These are phyloP conservation scores for Pseudotulostoma volvatum DNA, from an alignment of 495 filamentous ascomycete genomes.

Conservation along the genomic window DNA sequence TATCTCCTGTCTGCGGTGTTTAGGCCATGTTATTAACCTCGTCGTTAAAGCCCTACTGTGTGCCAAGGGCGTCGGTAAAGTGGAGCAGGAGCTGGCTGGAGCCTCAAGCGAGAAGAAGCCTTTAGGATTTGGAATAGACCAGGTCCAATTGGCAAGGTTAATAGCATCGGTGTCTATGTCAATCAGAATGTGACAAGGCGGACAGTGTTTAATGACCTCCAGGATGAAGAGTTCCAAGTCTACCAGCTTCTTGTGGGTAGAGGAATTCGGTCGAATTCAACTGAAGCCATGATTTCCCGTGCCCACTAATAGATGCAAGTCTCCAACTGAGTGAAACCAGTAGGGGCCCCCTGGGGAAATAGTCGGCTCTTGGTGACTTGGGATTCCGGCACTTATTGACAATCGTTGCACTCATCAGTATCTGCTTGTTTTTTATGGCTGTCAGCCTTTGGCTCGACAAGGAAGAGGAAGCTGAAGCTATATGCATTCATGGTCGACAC, in stretches of 20 bases:
- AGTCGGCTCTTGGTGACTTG: too few species aligned
- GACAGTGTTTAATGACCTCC: background rate
- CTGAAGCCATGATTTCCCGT: background rate
- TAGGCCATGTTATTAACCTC: constrained; percentile 5
- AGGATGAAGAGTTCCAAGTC: background rate
- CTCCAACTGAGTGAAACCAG: too few species aligned
- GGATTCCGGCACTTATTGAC: too few species aligned
- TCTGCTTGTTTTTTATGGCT: too few species aligned
- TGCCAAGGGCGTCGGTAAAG: constrained; percentile 1
- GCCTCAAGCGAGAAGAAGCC: background rate
- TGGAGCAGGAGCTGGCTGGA: background rate
- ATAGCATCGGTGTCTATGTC: constrained; percentile 4
- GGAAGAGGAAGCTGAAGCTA: too few species aligned
- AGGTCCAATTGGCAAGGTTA: constrained; percentile 1
- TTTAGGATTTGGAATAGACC: background rate
- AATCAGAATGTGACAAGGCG: background rate
- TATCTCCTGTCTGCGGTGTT: background rate
- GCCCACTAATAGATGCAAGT: too few species aligned
- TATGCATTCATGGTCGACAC: too few species aligned
- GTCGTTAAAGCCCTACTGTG: constrained; percentile 3
- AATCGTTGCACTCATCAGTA: too few species aligned
- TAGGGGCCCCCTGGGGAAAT: too few species aligned
- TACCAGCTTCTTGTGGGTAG: background rate
- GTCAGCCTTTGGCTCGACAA: too few species aligned
- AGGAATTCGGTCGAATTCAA: background rate